A percentile compares a stretch with the other conserved stretches of the same genome.
These are phyloP conservation scores for Discostella stelligeroides DNA, from an alignment of 108 stramenopile genomes.

Conservation along the genomic window DNA sequence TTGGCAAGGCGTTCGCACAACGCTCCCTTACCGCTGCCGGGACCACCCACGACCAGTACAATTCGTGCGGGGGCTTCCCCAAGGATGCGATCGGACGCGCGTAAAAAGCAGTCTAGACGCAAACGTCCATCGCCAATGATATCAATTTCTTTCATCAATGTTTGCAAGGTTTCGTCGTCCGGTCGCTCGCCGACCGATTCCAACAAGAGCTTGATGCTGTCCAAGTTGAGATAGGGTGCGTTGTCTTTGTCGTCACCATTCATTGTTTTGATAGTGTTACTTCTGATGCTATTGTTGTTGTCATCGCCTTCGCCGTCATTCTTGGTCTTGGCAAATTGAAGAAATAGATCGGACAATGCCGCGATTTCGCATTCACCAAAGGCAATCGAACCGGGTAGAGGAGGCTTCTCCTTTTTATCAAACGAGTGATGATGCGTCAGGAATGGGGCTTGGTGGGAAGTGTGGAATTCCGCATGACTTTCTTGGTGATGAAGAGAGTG, in stretches of 20 bases:
- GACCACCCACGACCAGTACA: constrained; percentile 93
- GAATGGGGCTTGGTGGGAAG: constrained; percentile 17
- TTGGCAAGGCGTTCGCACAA: constrained; percentile 65
- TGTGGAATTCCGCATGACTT: constrained; percentile 21
- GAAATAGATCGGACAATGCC: constrained; percentile 71
- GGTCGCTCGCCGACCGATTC: constrained; percentile 66
- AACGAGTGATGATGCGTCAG: constrained; percentile 12
- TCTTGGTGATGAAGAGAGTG: too few relatives aligned
- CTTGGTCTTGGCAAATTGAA: constrained; percentile 51
- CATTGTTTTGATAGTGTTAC: too few relatives aligned
- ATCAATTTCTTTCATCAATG: constrained; percentile 63
- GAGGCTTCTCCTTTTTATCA: neutral
- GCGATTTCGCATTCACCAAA: constrained; percentile 69
- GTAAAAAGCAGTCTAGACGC: constrained; percentile 64
- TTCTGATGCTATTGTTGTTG: too few relatives aligned
- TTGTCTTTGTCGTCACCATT: constrained; percentile 3
- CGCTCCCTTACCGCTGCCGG: constrained; percentile 95
- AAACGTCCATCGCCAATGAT: constrained; percentile 57
- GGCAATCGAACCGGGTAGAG: constrained; percentile 56
- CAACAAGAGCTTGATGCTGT: constrained; percentile 49
- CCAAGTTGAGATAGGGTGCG: constrained; percentile 44
- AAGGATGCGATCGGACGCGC: constrained; percentile 51
- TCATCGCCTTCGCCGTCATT: neutral
- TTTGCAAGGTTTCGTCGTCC: constrained; percentile 45
- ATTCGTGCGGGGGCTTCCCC: constrained; percentile 74